Percentiles rank a stretch among this genome's conserved stretches.
Evolutionary conservation across 306 rosid species (phyloP).

Genomic region (Cicer chorassanicum): DNA sequence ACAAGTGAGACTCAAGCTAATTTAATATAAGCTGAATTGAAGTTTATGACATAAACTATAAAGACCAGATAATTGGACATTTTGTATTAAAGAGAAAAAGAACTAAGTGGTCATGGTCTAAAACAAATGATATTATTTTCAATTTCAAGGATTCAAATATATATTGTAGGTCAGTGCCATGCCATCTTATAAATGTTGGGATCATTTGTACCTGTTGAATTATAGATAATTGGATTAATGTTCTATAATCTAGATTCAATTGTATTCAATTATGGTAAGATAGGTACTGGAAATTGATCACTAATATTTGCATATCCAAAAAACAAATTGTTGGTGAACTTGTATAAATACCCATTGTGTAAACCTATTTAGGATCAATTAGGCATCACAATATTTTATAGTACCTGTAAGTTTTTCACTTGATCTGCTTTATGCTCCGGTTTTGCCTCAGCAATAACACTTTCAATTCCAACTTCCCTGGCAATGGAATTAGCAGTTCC

Average conservation of each 20-base stretch:
- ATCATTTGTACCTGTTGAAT: not conserved
- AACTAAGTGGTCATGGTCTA: no score
- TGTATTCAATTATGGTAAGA: no score
- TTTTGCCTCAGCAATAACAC: constrained; percentile 76
- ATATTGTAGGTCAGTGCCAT: not conserved
- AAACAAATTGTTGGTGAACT: not conserved
- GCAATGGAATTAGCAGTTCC: constrained; percentile 91
- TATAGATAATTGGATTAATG: no score
- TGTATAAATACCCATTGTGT: not conserved
- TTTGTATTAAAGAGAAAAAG: no score
- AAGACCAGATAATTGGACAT: not conserved
- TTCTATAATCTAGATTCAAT: no score
- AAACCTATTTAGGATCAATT: not conserved
- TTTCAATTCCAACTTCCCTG: constrained; percentile 75
- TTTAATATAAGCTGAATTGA: not conserved
- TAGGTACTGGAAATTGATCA: not conserved
- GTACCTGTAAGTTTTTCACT: constrained; percentile 80
- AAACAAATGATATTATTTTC: no score
- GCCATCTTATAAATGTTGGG: not conserved
- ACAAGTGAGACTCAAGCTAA: not conserved
- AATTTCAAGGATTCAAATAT: no score
- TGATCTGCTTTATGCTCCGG: constrained; percentile 81
- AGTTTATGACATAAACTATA: not conserved
- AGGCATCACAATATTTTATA: not conserved
- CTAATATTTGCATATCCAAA: no score